Evolutionary conservation across 768 basidiomycete species (phyloP).

Genomic region (Termitomyces sp.): DNA sequence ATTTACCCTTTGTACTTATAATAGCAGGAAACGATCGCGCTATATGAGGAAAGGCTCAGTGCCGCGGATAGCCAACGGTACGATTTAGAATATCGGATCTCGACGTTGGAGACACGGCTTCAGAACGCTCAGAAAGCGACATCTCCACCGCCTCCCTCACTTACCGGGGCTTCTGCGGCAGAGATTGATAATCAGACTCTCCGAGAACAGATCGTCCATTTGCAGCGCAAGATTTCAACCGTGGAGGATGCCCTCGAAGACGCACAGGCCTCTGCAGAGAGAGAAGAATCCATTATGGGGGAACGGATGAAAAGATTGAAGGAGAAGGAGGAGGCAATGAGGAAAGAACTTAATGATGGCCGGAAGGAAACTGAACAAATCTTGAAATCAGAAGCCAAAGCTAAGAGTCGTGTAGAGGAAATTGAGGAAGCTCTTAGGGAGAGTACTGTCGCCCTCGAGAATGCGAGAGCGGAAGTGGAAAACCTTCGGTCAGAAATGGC

Average conservation of each 20-base stretch:
- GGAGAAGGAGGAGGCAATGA: conserved; percentile 66
- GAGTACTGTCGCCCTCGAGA: conserved; percentile 82
- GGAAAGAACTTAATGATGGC: conserved; percentile 63
- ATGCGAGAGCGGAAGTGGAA: conserved; percentile 89
- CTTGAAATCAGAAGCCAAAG: conserved; percentile 52
- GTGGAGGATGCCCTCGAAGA: conserved; percentile 89
- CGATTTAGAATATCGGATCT: conserved; percentile 66
- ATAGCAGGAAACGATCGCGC: conserved; percentile 81
- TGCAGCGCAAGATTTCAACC: conserved; percentile 66
- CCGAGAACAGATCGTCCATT: conserved; percentile 82
- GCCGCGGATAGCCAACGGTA: conserved; percentile 65
- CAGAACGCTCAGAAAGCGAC: conserved; percentile 21
- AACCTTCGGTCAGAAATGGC: conserved; percentile 62
- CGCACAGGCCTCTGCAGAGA: conserved; percentile 58
- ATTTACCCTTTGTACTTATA: background rate
- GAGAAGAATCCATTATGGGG: conserved; percentile 60
- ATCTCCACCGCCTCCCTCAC: conserved; percentile 22
- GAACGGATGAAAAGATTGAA: conserved; percentile 63
- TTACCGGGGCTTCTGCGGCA: conserved; percentile 55
- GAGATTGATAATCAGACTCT: conserved; percentile 95
- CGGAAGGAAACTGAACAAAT: conserved; percentile 62
- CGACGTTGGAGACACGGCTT: conserved; percentile 43
- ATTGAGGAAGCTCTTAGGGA: conserved; percentile 88
- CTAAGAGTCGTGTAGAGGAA: conserved; percentile 70
- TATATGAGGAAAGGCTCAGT: conserved; percentile 87